These are phyloP conservation scores for Lyophyllum decastes DNA, from an alignment of 768 basidiomycete genomes.

Conservation along the genomic window DNA sequence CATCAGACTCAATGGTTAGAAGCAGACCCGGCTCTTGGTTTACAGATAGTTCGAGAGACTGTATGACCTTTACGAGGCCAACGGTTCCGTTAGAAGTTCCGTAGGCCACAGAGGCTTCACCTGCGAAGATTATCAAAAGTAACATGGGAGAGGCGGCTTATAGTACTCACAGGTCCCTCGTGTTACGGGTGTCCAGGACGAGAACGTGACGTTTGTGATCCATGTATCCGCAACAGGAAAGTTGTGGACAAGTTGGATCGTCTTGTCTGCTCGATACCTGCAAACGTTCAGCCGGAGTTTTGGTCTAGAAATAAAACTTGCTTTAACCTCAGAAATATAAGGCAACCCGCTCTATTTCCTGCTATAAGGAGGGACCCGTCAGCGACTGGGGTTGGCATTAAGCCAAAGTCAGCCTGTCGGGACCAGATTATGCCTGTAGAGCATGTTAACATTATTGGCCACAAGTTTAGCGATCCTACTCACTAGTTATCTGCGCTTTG, in stretches of 20 bases:
- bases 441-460: not conserved
- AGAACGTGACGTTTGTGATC: constrained; percentile 65
- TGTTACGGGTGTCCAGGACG: constrained; percentile 47
- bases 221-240: constrained; percentile 55
- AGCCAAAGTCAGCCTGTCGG: constrained; percentile 54
- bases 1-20: constrained; percentile 28
- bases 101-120: constrained; percentile 58
- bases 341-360: constrained; percentile 66
- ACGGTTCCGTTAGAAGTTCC: constrained; percentile 60
- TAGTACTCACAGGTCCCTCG: constrained; percentile 45
- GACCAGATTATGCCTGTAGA: constrained; percentile 72
- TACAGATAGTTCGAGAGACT: constrained; percentile 32
- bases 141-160: not conserved
- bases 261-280: constrained; percentile 26
- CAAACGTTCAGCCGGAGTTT: not conserved
- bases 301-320: not conserved
- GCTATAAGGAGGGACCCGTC: constrained; percentile 70
- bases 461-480: constrained; percentile 23
- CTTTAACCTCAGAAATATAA: constrained; percentile 58
- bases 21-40: constrained; percentile 3
- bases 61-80: constrained; percentile 53
- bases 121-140: constrained; percentile 33
- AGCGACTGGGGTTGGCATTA: constrained; percentile 45
- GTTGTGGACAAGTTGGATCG: constrained; percentile 35
- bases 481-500: constrained; percentile 58